Conservation (phyloP, 768 basidiomycete species). For the Pilatotrama ljubarskyi region DNA sequence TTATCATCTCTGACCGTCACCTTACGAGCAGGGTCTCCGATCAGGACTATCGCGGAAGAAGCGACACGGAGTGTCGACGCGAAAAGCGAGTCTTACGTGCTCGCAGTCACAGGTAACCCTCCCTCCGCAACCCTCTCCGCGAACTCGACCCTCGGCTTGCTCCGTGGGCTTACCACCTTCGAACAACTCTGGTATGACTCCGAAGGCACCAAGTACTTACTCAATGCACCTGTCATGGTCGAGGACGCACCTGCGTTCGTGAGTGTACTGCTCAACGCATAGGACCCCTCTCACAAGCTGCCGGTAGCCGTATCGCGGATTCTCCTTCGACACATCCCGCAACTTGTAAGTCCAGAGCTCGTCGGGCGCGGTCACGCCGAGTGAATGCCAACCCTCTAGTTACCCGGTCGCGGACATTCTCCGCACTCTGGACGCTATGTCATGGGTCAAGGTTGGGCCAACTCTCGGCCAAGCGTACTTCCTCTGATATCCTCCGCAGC, state of each 20-base stretch:
- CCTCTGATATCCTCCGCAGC: conserved; percentile 33
- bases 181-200: conserved; percentile 51
- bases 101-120: conserved; percentile 42
- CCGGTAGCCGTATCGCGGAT: conserved; percentile 65
- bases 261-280: conserved; percentile 10
- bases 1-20: conserved; percentile 33
- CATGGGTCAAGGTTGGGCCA: conserved; percentile 46
- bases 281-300: background rate
- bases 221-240: conserved; percentile 43
- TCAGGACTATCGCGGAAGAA: conserved; percentile 37
- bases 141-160: conserved; percentile 49
- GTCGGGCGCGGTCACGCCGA: background rate
- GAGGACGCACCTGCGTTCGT: conserved; percentile 51
- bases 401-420: conserved; percentile 40
- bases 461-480: background rate
- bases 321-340: conserved; percentile 77
- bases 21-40: conserved; percentile 22
- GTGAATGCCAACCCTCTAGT: conserved; percentile 23
- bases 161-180: conserved; percentile 58
- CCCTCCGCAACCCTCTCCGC: conserved; percentile 40
- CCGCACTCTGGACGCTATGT: conserved; percentile 54
- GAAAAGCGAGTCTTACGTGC: conserved; percentile 46
- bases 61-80: conserved; percentile 35
- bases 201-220: conserved; percentile 36
- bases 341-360: conserved; percentile 53